Conservation (phyloP, 1,284 basidiomycete genomes). For the Ganoderma boninense region DNA sequence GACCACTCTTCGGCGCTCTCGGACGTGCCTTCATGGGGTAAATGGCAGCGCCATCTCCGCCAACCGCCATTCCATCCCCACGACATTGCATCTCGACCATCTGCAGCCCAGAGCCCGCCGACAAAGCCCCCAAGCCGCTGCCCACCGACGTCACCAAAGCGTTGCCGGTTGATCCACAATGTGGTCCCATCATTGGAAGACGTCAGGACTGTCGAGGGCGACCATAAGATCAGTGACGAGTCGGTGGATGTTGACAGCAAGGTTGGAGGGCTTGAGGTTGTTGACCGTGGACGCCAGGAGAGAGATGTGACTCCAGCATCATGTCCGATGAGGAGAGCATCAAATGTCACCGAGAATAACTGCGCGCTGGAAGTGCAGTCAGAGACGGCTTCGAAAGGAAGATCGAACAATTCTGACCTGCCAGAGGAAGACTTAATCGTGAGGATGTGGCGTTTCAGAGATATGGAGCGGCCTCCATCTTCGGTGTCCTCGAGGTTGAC, state of each 20-base stretch:
- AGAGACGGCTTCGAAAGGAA: neutral
- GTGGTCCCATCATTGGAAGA: conserved; percentile 54
- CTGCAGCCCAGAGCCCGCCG: conserved; percentile 79
- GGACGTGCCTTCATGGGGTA: neutral
- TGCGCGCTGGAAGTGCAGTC: conserved; percentile 49
- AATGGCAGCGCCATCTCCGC: conserved; percentile 77
- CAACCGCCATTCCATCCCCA: conserved; percentile 95
- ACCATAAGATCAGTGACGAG: conserved; percentile 94
- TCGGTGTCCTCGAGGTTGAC: conserved; percentile 68
- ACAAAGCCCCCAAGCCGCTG: conserved; percentile 91
- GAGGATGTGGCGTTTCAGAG: conserved; percentile 83
- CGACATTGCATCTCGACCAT: conserved; percentile 73
- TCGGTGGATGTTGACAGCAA: conserved; percentile 91
- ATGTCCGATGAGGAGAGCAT: conserved; percentile 92
- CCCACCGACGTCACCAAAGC: conserved; percentile 93
- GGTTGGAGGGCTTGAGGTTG: conserved; percentile 48
- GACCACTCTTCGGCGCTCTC: conserved; percentile 60
- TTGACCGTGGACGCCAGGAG: conserved; percentile 70
- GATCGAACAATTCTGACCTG: conserved; percentile 50
- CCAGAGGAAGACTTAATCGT: conserved; percentile 62
- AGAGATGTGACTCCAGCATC: conserved; percentile 92
- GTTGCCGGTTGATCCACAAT: conserved; percentile 89
- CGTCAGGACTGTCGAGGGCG: conserved; percentile 65
- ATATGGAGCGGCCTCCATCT: conserved; percentile 82
- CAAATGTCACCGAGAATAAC: conserved; percentile 84